A percentile compares a stretch with the other conserved stretches of the same genome.
Conservation (phyloP, 1,284 basidiomycete species). For the Boletus sp. region DNA sequence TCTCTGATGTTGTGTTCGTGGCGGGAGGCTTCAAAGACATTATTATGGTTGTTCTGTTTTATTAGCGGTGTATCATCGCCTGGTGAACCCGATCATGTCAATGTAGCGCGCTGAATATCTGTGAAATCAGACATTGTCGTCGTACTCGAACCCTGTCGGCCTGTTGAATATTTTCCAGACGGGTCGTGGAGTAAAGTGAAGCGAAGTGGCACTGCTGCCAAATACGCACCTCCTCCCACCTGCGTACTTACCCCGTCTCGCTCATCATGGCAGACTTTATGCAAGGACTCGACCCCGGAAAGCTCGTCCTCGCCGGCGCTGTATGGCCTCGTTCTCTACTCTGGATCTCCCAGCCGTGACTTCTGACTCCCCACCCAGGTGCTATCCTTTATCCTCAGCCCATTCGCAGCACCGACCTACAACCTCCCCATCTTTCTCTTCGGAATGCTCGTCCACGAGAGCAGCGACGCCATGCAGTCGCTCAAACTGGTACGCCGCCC, state of each 20-base stretch:
- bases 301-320: constrained; percentile 59
- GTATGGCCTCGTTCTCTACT: no score
- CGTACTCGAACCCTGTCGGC: no score
- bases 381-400: constrained; percentile 58
- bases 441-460: constrained; percentile 67
- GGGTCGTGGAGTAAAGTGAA: no score
- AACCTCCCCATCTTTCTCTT: constrained; percentile 75
- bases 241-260: not conserved
- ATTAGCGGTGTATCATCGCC: no score
- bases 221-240: not conserved
- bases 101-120: no score
- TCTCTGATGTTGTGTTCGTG: no score
- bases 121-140: no score
- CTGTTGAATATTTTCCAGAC: no score
- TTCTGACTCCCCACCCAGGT: constrained; percentile 25
- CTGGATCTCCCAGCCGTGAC: no score
- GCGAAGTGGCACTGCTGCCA: not conserved
- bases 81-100: no score
- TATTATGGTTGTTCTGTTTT: no score
- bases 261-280: constrained; percentile 48
- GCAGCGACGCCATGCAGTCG: constrained; percentile 56
- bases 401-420: constrained; percentile 60
- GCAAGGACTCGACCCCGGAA: constrained; percentile 65
- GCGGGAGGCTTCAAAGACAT: no score
- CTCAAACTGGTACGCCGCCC: constrained; percentile 51